Base-by-base conservation (phyloP, 2,329 filamentous ascomycete genomes). In the Metarhizium humberi region DNA sequence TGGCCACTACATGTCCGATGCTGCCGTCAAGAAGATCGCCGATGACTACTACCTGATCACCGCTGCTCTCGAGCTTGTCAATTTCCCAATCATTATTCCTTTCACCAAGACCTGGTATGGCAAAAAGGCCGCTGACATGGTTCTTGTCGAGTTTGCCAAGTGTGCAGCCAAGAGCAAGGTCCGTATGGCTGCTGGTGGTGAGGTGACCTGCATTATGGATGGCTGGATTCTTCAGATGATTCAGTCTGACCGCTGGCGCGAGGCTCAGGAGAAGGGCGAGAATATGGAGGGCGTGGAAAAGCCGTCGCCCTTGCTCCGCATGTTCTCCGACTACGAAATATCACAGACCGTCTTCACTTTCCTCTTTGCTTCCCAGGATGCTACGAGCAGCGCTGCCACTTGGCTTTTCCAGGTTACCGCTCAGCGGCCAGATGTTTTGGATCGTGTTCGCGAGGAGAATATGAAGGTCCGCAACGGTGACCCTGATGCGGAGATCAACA, bases 21-120 rank as follows among this genome's bases (percentile, higher is more conserved):
- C 90, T 69, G 84, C 88, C 51, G 86, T 97, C 66, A 92, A 95
- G 81, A 92, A 89, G 78, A 94, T 97, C 61, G 88, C 92, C 58
- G 88, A 96, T 72, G 92, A 97, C 74, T 99, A 96, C 76, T 97
- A 95, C 74, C 82, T 92, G 61, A 95, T 97, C 69, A 97, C 94
- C 14, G 92, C 88, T 56, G 94, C 94, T 25, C 82, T 97, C 62
- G 94, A 99, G 73, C 82, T 97, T 50, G 94, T 99, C 78, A 97
- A 97, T 78, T 96, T 97, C 78, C 92, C 94, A 57, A 88, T 97
- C 73, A 96, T 97, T 69, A 74, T 97, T 45, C 92, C 92, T 43
- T 97, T 83, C 78, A 96, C 92, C 69, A 92, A 91, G 78, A 91
- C 91, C 5, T 97, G 91, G 91, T 95, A 95, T 67, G 94, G 92